phyloP scores from a whole-genome alignment of 148 eudicot genomes.

The Oxyria digyna region DNA sequence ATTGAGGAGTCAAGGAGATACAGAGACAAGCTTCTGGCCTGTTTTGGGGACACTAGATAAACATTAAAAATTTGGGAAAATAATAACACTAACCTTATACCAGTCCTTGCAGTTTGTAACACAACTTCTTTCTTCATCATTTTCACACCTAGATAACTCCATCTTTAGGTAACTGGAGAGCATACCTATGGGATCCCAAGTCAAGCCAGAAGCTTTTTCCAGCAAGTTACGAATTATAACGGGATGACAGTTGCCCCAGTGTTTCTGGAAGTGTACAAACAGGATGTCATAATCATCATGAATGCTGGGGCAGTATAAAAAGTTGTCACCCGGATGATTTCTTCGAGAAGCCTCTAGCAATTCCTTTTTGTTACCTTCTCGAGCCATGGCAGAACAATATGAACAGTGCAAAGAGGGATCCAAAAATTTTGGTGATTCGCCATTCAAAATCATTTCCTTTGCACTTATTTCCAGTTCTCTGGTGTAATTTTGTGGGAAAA shows the following conservation, averaged over 20 bases:
- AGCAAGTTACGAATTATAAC: slow-evolving; percentile 56
- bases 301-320: slow-evolving; percentile 41
- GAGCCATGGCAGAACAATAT: slow-evolving; percentile 22
- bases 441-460: slow-evolving; percentile 31
- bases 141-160: slow-evolving; percentile 21
- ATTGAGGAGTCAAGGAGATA: not conserved
- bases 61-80: no score
- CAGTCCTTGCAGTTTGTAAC: not conserved
- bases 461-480: slow-evolving; percentile 59
- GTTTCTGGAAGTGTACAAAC: slow-evolving; percentile 69
- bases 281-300: slow-evolving; percentile 34
- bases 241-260: slow-evolving; percentile 83
- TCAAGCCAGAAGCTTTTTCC: slow-evolving; percentile 24
- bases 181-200: slow-evolving; percentile 55
- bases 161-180: slow-evolving; percentile 37
- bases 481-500: slow-evolving; percentile 52
- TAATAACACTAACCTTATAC: not conserved
- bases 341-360: slow-evolving; percentile 37
- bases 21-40: no score
- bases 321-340: slow-evolving; percentile 39
- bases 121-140: slow-evolving; percentile 13
- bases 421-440: slow-evolving; percentile 20
- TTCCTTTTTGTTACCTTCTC: slow-evolving; percentile 21
- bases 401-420: slow-evolving; percentile 34
- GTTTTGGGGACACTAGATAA: no score